These are phyloP conservation scores for Penicillium sp. DNA, from an alignment of 2,329 filamentous ascomycete genomes.

Conservation along the genomic window DNA sequence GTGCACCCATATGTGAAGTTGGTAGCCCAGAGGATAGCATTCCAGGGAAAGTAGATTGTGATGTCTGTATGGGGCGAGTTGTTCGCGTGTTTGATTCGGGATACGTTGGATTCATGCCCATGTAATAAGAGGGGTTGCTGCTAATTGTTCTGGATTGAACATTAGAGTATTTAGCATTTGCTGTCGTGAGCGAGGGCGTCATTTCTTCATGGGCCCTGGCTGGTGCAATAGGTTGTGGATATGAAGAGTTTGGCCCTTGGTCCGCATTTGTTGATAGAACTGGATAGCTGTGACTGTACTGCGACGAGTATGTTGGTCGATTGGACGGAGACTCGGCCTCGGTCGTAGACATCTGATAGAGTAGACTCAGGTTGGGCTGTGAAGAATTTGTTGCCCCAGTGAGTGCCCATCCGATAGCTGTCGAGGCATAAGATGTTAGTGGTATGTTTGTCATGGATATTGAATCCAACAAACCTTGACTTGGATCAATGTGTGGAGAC, in stretches of 20 bases:
- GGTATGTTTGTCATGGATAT: constrained; percentile 9
- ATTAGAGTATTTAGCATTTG: constrained; percentile 26
- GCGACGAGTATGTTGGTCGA: constrained; percentile 31
- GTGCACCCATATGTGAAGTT: constrained; percentile 20
- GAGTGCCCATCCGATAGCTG: constrained; percentile 78
- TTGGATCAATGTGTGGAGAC: constrained; percentile 51
- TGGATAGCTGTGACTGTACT: constrained; percentile 32
- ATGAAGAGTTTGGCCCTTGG: constrained; percentile 23
- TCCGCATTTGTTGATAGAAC: constrained; percentile 19
- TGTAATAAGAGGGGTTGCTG: constrained; percentile 38
- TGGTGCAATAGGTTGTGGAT: constrained; percentile 33
- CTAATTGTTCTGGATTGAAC: constrained; percentile 44
- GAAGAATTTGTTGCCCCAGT: constrained; percentile 84
- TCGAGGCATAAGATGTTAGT: constrained; percentile 43
- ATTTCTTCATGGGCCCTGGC: constrained; percentile 22
- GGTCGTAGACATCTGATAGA: constrained; percentile 63
- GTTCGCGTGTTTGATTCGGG: constrained; percentile 19
- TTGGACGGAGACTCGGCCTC: constrained; percentile 24
- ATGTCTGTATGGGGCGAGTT: constrained; percentile 26
- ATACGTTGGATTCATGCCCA: constrained; percentile 51
- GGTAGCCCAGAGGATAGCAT: constrained; percentile 19
- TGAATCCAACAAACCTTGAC: constrained; percentile 46
- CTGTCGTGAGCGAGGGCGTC: constrained; percentile 21
- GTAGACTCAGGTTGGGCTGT: constrained; percentile 75
- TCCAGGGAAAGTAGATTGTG: constrained; percentile 17